These are phyloP conservation scores for Pseudogymnoascus sp. DNA, from an alignment of 2,329 filamentous ascomycete species.

Conservation along the genomic window DNA sequence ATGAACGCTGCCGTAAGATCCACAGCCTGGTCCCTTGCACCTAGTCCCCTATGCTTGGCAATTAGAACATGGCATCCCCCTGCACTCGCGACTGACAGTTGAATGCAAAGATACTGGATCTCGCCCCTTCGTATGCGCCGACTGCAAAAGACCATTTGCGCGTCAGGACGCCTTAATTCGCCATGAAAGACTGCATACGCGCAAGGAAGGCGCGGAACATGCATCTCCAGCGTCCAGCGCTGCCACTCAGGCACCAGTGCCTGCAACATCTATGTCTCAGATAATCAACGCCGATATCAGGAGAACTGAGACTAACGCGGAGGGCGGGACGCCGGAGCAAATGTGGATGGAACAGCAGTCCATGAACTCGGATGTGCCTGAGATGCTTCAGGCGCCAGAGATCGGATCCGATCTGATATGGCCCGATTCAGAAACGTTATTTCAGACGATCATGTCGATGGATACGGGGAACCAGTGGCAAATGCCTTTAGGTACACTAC, in stretches of 20 bases:
- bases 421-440: slow-evolving; percentile 37
- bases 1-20: slow-evolving; percentile 35
- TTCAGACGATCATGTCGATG: slow-evolving; percentile 36
- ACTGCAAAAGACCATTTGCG: slow-evolving; percentile 34
- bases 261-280: background rate
- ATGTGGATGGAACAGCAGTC: slow-evolving; percentile 23
- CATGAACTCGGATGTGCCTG: slow-evolving; percentile 20
- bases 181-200: slow-evolving; percentile 34
- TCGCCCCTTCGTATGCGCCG: slow-evolving; percentile 34
- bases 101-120: slow-evolving; percentile 31
- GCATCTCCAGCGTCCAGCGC: background rate
- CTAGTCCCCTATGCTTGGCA: background rate
- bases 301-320: background rate
- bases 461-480: slow-evolving; percentile 34
- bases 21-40: slow-evolving; percentile 17
- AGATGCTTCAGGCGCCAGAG: slow-evolving; percentile 23
- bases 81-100: background rate
- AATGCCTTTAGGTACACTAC: slow-evolving; percentile 34
- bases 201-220: slow-evolving; percentile 17
- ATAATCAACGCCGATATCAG: background rate
- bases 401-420: slow-evolving; percentile 36
- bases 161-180: slow-evolving; percentile 37
- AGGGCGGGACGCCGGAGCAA: slow-evolving; percentile 14
- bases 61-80: background rate
- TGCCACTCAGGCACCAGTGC: background rate